Percentiles rank a stretch among this genome's conserved stretches.
Conservation (phyloP, 2,329 filamentous ascomycete species). For the Aspergillus chevalieri region DNA sequence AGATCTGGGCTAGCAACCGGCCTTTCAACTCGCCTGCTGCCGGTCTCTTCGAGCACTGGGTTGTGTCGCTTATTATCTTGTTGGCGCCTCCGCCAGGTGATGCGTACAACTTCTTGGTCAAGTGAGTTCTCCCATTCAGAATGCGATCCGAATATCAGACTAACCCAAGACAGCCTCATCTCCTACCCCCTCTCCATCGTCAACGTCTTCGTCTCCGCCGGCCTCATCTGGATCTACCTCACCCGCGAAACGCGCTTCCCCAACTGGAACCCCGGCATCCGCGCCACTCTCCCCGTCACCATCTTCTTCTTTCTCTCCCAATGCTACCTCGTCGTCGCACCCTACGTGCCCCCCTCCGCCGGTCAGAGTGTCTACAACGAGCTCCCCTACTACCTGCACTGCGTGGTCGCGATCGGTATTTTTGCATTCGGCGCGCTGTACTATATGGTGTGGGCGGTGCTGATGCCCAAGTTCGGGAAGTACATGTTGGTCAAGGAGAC, state of each 20-base stretch:
- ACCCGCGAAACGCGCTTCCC: conserved; percentile 32
- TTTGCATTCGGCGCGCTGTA: conserved; percentile 47
- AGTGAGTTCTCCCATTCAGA: conserved; percentile 24
- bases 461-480: conserved; percentile 38
- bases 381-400: conserved; percentile 51
- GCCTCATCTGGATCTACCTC: conserved; percentile 44
- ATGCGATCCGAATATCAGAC: not conserved
- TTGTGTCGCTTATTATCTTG: conserved; percentile 59
- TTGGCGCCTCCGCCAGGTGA: conserved; percentile 61
- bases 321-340: conserved; percentile 47
- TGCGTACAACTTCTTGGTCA: conserved; percentile 58
- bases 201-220: conserved; percentile 47
- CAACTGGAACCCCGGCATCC: conserved; percentile 46
- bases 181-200: conserved; percentile 41
- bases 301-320: conserved; percentile 50
- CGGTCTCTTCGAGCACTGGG: conserved; percentile 56
- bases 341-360: conserved; percentile 45
- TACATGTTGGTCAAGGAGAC: conserved; percentile 53
- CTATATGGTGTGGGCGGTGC: conserved; percentile 47
- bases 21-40: conserved; percentile 62
- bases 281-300: conserved; percentile 45
- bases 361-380: conserved; percentile 47
- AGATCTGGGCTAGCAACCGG: conserved; percentile 63
- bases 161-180: conserved; percentile 29
- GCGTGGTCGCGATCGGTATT: conserved; percentile 47